phyloP scores from a whole-genome alignment of 2,329 filamentous ascomycete species.

The Diplodia mutila region DNA sequence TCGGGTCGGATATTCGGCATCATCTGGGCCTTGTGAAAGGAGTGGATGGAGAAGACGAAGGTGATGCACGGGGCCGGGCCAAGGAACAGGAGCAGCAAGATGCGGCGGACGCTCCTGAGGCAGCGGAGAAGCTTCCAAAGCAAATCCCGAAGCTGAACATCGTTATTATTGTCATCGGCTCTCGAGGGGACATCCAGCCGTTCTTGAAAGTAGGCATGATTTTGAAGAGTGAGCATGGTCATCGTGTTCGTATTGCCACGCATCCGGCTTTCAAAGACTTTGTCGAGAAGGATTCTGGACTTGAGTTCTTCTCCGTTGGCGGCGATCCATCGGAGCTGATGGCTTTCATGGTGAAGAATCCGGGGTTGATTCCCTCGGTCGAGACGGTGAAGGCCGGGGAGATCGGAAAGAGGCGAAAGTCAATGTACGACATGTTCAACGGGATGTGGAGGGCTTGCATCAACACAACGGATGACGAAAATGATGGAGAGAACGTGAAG shows the following conservation, averaged over 20 bases:
- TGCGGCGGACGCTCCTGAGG: not conserved
- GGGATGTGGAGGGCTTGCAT: constrained; percentile 82
- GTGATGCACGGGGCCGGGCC: constrained; percentile 1
- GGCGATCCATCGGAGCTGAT: constrained; percentile 81
- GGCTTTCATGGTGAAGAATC: constrained; percentile 89
- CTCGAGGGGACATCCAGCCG: constrained; percentile 77
- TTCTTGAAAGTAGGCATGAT: constrained; percentile 76
- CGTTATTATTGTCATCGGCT: constrained; percentile 83
- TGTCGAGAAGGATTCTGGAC: constrained; percentile 69
- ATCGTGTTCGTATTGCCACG: constrained; percentile 77
- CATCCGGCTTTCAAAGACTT: constrained; percentile 79
- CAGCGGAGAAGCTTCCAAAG: constrained; percentile 9
- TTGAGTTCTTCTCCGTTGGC: constrained; percentile 81
- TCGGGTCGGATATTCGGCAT: constrained; percentile 66
- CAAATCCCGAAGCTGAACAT: constrained; percentile 67
- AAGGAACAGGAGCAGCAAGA: not conserved
- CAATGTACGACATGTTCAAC: constrained; percentile 81
- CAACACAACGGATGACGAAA: constrained; percentile 71
- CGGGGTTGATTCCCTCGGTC: constrained; percentile 73
- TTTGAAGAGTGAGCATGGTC: constrained; percentile 70
- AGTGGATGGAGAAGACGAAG: constrained; percentile 20
- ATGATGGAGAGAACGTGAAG: constrained; percentile 60
- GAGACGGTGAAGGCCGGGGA: constrained; percentile 75
- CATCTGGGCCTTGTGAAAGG: constrained; percentile 46
- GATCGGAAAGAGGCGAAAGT: constrained; percentile 66